phyloP scores from a whole-genome alignment of 2,329 filamentous ascomycete genomes.

The Plenodomus tracheiphilus region DNA sequence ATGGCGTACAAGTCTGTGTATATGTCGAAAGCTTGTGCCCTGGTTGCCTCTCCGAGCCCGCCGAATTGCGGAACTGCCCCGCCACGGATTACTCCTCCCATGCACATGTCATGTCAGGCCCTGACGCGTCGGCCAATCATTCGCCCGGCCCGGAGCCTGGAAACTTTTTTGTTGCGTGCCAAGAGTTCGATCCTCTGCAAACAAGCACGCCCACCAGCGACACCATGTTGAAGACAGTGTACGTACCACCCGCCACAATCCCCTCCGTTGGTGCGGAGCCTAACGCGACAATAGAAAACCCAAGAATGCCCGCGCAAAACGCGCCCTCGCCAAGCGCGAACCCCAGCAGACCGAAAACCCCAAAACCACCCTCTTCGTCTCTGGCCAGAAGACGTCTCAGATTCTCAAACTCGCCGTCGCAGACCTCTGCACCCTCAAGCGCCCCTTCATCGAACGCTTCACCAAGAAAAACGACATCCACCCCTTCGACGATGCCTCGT shows the following conservation, averaged over 20 bases:
- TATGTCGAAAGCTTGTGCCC: background rate
- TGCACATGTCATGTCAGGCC: background rate
- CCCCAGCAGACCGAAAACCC: constrained; percentile 88
- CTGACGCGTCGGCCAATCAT: constrained; percentile 18
- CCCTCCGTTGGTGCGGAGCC: no score
- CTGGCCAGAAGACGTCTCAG: constrained; percentile 82
- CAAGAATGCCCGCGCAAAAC: constrained; percentile 87
- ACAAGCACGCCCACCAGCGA: constrained; percentile 9
- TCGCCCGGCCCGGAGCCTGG: constrained; percentile 7
- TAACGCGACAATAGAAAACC: constrained; percentile 65
- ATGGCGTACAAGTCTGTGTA: no score
- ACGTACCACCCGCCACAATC: constrained; percentile 9
- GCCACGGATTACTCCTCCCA: constrained; percentile 4
- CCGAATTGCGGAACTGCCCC: constrained; percentile 13
- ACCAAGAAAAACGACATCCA: constrained; percentile 96
- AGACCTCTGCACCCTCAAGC: constrained; percentile 82
- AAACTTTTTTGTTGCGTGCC: constrained; percentile 18
- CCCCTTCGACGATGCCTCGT: constrained; percentile 87
- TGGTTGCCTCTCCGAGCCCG: background rate
- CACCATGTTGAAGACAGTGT: constrained; percentile 39
- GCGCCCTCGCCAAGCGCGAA: constrained; percentile 89
- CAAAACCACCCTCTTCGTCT: constrained; percentile 86
- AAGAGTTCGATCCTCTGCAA: constrained; percentile 23
- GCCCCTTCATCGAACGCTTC: constrained; percentile 85
- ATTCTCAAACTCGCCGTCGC: constrained; percentile 80